Base-by-base conservation (phyloP, 2,329 filamentous ascomycete species). In the Penicillium sp. region DNA sequence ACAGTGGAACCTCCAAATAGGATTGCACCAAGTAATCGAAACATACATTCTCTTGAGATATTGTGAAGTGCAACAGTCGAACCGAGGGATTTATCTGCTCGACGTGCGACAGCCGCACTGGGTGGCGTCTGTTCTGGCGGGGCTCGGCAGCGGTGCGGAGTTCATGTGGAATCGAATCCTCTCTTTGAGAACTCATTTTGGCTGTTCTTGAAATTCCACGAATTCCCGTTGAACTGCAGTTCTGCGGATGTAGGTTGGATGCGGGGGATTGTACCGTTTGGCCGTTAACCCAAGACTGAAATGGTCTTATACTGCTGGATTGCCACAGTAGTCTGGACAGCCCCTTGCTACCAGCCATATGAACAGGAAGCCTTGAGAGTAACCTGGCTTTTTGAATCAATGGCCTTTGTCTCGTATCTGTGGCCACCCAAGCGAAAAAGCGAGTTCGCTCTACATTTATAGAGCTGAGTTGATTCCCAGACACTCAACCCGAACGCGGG, bases 81-180 rank as follows among this genome's bases (percentile, higher is more conserved):
- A 93, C 82, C 2, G 78, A 80, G 18, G 83, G 76, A 69, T 91
- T 93, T 61, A 91, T 78, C 55, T 85, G 75, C 21, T 84, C 77
- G 49, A 95, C 82, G 40, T 79, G 74, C 42, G 78, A 77, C 9
- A 95, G 67, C 3, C 77, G 81, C 14, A 91, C 87, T 2, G 75
- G 74, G 68, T 90, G 83, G 6, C 92, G 74, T 14, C 83, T 83
- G 56, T 82, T 76, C 54, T 89, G 84, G 54, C 91, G 85, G 40
- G 88, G 89, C 68, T 94, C 88, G 38, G 81, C 74, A 3, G 88
- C 87, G 10, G 91, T 95, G 49, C 90, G 83, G 61, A 91, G 83
- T 55, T 88, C 77, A 67, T 94, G 90, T 18, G 77, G 75, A 43
- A 76, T 65, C 1, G 70, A 75, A 47, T 71, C 67, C 58, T 74